Evolutionary conservation across 768 basidiomycete genomes (phyloP).

Genomic region (Lyophyllum semitale): DNA sequence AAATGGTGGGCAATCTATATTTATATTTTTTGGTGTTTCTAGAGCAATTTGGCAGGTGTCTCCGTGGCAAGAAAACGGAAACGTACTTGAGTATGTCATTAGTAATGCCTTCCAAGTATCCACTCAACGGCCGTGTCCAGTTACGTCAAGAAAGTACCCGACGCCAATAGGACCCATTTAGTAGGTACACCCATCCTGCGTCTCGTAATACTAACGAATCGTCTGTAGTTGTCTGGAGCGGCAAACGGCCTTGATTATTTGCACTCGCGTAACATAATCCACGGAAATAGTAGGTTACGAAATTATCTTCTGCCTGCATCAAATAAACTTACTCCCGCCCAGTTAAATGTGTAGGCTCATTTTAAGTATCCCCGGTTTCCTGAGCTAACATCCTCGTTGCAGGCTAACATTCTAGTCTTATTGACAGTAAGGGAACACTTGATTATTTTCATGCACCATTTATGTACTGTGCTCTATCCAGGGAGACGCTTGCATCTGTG

Average conservation of each 20-base stretch:
- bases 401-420: constrained; percentile 57
- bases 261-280: constrained; percentile 51
- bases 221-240: constrained; percentile 49
- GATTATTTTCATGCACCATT: not conserved
- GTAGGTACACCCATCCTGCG: constrained; percentile 29
- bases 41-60: constrained; percentile 46
- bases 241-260: constrained; percentile 60
- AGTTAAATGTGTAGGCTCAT: constrained; percentile 62
- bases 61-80: constrained; percentile 63
- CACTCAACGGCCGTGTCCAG: constrained; percentile 25
- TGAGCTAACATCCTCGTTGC: not conserved
- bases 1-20: constrained; percentile 38
- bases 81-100: constrained; percentile 48
- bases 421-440: constrained; percentile 34
- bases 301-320: constrained; percentile 2
- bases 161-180: constrained; percentile 41
- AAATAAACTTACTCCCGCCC: not conserved
- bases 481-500: constrained; percentile 59
- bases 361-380: not conserved
- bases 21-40: not conserved
- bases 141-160: constrained; percentile 37
- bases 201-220: not conserved
- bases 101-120: not conserved
- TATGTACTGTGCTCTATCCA: constrained; percentile 19
- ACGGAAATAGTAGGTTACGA: constrained; percentile 56